Conservation (phyloP, 208 protist species). For the Wallacemonas sp. region DNA sequence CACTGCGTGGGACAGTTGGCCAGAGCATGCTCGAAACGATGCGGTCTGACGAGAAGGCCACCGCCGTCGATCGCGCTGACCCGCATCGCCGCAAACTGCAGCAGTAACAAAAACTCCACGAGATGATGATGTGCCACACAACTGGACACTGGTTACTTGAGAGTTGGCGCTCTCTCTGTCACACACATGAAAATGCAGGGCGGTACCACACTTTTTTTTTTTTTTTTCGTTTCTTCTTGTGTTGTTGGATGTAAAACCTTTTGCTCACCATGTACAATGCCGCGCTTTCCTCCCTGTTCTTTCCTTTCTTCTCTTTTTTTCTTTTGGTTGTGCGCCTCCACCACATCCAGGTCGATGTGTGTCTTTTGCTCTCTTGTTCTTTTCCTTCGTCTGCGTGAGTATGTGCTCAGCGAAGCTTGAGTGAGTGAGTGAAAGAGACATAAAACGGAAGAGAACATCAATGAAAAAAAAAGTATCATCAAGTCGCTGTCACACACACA, state of each 20-base stretch:
- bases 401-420: neutral
- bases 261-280: conserved; percentile 2
- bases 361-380: neutral
- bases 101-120: too few relatives aligned
- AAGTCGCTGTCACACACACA: too few relatives aligned
- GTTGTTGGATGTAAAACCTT: neutral
- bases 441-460: conserved; percentile 14
- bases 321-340: neutral
- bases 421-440: neutral
- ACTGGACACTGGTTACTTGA: too few relatives aligned
- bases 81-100: conserved; percentile 77
- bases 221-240: conserved; percentile 7
- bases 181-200: too few relatives aligned
- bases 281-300: neutral
- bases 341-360: too few relatives aligned
- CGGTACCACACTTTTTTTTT: too few relatives aligned
- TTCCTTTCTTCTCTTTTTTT: conserved; percentile 15
- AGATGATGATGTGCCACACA: too few relatives aligned
- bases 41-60: conserved; percentile 46
- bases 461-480: conserved; percentile 10
- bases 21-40: conserved; percentile 29
- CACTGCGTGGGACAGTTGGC: neutral
- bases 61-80: conserved; percentile 66
- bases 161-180: too few relatives aligned
- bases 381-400: neutral